Base-by-base conservation (phyloP, 345 rosid genomes). In the Salix brachista region DNA sequence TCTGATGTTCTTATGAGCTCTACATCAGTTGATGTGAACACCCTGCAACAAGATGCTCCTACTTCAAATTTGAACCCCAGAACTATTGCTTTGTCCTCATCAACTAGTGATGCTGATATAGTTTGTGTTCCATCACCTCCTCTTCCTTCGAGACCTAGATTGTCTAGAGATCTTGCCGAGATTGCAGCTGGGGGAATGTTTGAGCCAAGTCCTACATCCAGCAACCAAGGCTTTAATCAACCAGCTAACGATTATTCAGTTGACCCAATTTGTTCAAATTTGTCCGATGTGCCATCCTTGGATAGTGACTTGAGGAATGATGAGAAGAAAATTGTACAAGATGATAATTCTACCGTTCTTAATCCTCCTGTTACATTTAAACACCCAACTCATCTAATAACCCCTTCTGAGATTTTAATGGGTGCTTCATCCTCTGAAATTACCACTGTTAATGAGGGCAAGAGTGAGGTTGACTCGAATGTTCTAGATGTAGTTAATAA, bases 301-400 rank as follows among this genome's bases (percentile, higher is more conserved):
- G 86, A 87, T 71, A 85, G 83, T 83, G 87, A 74, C 79, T 75
- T 78, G 4, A 88, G 81, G 80, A 87, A 80, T 69, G 85, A 89
- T 69, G 89, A 86, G 42, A 86, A 77, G 70, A 88, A 83, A 78
- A 75, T 80, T 65, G 71, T 76, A 34, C 83, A 83, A 76, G 88
- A 83, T 81, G 91, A 87, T 77, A 82, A 52, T 50, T 84, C 93
- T 61, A 80, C 66, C 42, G 77, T 79, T 36, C 84, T 78, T 73
- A 86, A 83, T 81, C 84, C 83, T 18, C 83, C 90, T 71, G 75
- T 80, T 18, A 78, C 80, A 70, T 92, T 89, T 80, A 91, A 87
- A 79, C 95, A 82, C 74, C 97, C 97, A 73, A 88, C 97, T 77
- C 98, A 90, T 85, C 84, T 92, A 74, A 82, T 94, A 78, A 94